These are phyloP conservation scores for Ottelia alismoides DNA, from an alignment of 106 monocot genomes.

Conservation along the genomic window DNA sequence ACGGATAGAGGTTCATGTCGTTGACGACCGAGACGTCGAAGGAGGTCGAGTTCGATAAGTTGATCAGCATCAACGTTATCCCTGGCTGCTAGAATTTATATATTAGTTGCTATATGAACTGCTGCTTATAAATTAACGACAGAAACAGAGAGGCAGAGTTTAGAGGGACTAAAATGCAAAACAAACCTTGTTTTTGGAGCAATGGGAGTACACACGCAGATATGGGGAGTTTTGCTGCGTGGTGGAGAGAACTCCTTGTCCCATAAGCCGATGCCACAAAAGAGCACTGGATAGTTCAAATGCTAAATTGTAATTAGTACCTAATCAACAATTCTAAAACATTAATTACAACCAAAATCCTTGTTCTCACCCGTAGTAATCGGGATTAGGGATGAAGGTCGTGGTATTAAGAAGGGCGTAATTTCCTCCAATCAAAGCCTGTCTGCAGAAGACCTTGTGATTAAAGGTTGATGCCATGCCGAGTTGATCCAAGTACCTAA, in stretches of 20 bases:
- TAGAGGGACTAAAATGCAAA: not conserved
- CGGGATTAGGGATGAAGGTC: conserved; percentile 85
- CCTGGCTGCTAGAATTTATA: too few relatives aligned
- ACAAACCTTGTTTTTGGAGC: conserved; percentile 43
- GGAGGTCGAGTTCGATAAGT: conserved; percentile 2
- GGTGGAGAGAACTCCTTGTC: conserved; percentile 57
- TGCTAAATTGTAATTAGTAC: not conserved
- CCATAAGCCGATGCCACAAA: conserved; percentile 29
- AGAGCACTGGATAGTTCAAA: not conserved
- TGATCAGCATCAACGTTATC: conserved; percentile 3
- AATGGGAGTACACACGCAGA: conserved; percentile 75
- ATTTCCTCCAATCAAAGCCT: conserved; percentile 74
- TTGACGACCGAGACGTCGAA: not conserved
- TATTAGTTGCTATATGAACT: too few relatives aligned
- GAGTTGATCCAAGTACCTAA: conserved; percentile 93
- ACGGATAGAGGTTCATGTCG: not conserved
- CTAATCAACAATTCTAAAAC: not conserved
- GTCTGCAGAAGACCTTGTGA: conserved; percentile 65
- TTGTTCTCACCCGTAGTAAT: conserved; percentile 67
- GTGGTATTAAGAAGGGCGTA: conserved; percentile 74
- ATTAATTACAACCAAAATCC: not conserved
- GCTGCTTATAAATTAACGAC: too few relatives aligned
- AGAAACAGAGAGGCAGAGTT: not conserved
- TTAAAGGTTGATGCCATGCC: conserved; percentile 73
- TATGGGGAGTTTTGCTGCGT: conserved; percentile 44